A percentile compares a stretch with the other conserved stretches of the same genome.
Evolutionary conservation across 2,329 filamentous ascomycete genomes (phyloP).

Genomic region (Daldinia sp.): DNA sequence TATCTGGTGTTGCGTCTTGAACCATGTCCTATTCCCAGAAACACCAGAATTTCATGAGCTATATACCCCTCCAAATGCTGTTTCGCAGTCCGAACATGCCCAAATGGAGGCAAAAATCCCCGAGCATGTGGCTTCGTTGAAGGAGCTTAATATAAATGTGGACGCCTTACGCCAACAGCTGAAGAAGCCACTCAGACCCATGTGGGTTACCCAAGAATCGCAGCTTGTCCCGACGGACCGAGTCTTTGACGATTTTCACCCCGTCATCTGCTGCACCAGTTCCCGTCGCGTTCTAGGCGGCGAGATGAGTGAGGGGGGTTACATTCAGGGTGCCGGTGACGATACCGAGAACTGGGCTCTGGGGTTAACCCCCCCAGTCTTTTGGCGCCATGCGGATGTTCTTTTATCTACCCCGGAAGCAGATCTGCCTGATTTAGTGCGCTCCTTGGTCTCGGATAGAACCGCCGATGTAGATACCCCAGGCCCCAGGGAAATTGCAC

Average conservation of each 20-base stretch:
- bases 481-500: conserved; percentile 47
- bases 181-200: conserved; percentile 75
- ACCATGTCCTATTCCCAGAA: conserved; percentile 76
- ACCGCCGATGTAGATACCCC: neutral
- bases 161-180: conserved; percentile 62
- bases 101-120: conserved; percentile 74
- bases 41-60: conserved; percentile 59
- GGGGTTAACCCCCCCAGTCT: conserved; percentile 78
- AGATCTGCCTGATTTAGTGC: conserved; percentile 63
- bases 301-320: conserved; percentile 75
- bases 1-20: conserved; percentile 91
- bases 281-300: conserved; percentile 75
- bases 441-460: conserved; percentile 49
- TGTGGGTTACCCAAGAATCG: conserved; percentile 82
- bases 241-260: conserved; percentile 68
- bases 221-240: conserved; percentile 50
- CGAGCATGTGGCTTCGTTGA: conserved; percentile 61
- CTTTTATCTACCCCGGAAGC: conserved; percentile 73
- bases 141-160: conserved; percentile 68
- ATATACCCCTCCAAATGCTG: conserved; percentile 74
- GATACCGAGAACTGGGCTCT: conserved; percentile 93
- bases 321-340: conserved; percentile 94
- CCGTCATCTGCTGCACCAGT: conserved; percentile 85
- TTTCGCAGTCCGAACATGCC: conserved; percentile 77
- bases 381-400: conserved; percentile 74